Base-by-base conservation (phyloP, 1,284 basidiomycete genomes). In the Ceratorhiza oryzae-sativae region DNA sequence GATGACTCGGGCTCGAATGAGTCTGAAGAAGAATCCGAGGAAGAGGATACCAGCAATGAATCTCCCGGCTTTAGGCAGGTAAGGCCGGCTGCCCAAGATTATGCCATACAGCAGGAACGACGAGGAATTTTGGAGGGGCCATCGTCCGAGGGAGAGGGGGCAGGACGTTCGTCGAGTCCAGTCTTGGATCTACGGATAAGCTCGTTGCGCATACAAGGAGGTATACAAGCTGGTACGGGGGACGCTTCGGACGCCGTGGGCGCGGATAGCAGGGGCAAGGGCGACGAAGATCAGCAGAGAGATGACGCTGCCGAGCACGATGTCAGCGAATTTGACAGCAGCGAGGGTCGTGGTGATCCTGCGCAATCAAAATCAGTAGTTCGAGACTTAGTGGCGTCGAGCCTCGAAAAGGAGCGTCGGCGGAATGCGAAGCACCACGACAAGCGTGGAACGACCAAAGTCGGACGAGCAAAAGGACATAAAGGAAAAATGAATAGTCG, bases 401-500 rank as follows among this genome's bases (percentile, higher is more conserved):
- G 94, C 76, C 81, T 93, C 18, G 81, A 83, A 6, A 90, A 87
- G 77, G 79, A 83, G 71, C 86, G 86, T n/a, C 85, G 87, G 71
- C 86, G 91, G 75, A 85, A 89, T 77, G 85, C 85, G 72, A 93
- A 91, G 78, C 86, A 90, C 78, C 91, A 94, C 79, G 86, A 89
- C 0, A 90, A 89, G 79, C 87, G 88, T 74, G 84, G 85, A 10
- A 83, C 84, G 3, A 85, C 86, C 72, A 85, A 87, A 73, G 88
- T 86, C 32, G 93, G 93, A 30, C 84, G 92, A 53, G 83, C 88
- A 23, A 88, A 89, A 76, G 94, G 94, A 18, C 92, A 91, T 78
- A 95, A 96, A 80, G 91, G 89, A 73, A 95, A 94, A 81, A 87
- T 88, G 77, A 91, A 92, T 76, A 85, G 81, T 39, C 84, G 86